Base-by-base conservation (phyloP, 352 stramenopile species). In the Phytophthora nicotianae region DNA sequence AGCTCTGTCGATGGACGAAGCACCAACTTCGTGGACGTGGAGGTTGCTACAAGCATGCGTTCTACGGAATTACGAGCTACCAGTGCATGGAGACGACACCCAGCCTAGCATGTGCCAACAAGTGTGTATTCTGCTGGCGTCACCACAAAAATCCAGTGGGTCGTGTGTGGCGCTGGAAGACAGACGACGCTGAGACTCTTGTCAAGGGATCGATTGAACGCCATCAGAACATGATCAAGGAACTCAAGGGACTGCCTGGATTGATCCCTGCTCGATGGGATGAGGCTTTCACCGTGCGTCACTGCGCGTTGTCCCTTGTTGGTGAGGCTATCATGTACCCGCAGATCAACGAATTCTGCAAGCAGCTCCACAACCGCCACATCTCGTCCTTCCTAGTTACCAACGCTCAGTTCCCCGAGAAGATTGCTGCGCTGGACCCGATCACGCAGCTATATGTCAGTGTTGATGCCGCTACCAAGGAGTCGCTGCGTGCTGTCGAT, bases 371-470 rank as follows among this genome's bases (percentile, higher is more conserved):
- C 74, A 65, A 81, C 26, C 84, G 97, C 26, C 69, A 88, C 26
- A 99, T 99, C 65, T 98, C 91, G 27, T 98, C 97, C 6, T 99
- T 99, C 81, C 76, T 99, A 29, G 97, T 99, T 4, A 99, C 96
- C 2, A 99, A 99, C 68, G 97, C 96, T 20, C 97, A 99, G 75
- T 99, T 99, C 79, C 97, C 97, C 0, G 86, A 98, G 60, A 97
- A 96, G 41, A 99, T 99, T 72, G 79, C 84, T 0, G 89, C 84
- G 49, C 78, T 99, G 3, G 81, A 97, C 51, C 97, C 97, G 2
- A 98, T 99, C 52, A 99, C 97, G 17, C 97, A 99, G 72, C 74
- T 99, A 26, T 99, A 99, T 72, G 97, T 99, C n/a, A 98, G 90
- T 62, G 91, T 99, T 14, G 97, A 99, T 68, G 97, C 97, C 5